A percentile compares a stretch with the other conserved stretches of the same genome.
phyloP scores from a whole-genome alignment of 495 filamentous ascomycete genomes.

The Xylaria sp. region DNA sequence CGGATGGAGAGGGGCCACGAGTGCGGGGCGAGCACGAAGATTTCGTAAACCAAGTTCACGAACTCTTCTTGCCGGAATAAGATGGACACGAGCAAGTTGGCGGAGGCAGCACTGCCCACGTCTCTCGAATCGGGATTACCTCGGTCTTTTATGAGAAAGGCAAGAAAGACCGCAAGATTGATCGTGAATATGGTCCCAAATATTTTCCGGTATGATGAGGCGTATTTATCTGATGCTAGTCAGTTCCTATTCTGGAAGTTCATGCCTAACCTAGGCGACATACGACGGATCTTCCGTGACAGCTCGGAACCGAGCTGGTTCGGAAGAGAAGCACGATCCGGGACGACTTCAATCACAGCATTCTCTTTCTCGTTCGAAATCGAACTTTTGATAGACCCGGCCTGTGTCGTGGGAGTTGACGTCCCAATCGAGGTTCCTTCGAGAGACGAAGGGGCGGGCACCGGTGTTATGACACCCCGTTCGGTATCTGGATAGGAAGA shows the following conservation, averaged over 20 bases:
- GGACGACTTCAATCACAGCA: slow-evolving; percentile 30
- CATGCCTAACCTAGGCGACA: slow-evolving; percentile 5
- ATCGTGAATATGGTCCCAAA: slow-evolving; percentile 39
- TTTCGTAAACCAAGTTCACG: slow-evolving; percentile 72
- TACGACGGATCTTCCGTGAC: slow-evolving; percentile 39
- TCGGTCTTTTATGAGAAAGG: slow-evolving; percentile 29
- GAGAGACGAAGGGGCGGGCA: slow-evolving; percentile 25
- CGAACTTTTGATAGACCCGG: slow-evolving; percentile 29
- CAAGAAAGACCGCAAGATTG: slow-evolving; percentile 37
- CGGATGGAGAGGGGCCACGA: slow-evolving; percentile 69
- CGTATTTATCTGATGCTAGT: slow-evolving; percentile 39
- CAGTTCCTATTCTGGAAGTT: slow-evolving; percentile 18
- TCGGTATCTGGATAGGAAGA: neutral
- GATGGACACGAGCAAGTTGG: slow-evolving; percentile 56
- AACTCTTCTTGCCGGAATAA: slow-evolving; percentile 77
- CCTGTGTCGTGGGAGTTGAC: slow-evolving; percentile 33
- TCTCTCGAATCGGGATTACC: slow-evolving; percentile 40
- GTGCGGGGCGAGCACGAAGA: slow-evolving; percentile 63
- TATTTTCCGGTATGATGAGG: slow-evolving; percentile 42
- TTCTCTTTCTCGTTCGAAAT: slow-evolving; percentile 33
- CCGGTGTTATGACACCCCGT: slow-evolving; percentile 28
- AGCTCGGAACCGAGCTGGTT: slow-evolving; percentile 37
- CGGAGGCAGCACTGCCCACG: slow-evolving; percentile 50
- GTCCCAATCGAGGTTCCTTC: slow-evolving; percentile 35
- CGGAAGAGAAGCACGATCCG: slow-evolving; percentile 35